Evolutionary conservation across 257 asterid species (phyloP), one percentile per base, ranked within the genome.

Genomic region (Lantana camara): DNA sequence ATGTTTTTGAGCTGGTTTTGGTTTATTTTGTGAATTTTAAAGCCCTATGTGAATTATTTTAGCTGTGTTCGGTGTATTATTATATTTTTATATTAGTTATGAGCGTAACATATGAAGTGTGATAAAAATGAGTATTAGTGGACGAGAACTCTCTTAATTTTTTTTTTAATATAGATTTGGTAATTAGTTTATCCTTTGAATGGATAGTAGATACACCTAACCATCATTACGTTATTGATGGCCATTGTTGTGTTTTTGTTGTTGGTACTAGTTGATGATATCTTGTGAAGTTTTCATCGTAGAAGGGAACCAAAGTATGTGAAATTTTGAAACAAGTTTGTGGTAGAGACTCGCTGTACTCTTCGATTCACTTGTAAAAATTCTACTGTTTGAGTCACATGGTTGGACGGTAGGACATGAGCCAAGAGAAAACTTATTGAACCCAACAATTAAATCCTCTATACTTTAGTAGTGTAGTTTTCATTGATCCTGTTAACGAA

Each of bases 331-430:
- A 40, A 41, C 41, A 56, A 48, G 14, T 12, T 27, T n/a, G n/a
- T n/a, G n/a, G n/a, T n/a, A n/a, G n/a, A n/a, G n/a, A n/a, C 66
- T 62, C 57, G 71, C 54, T 40, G 10, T 17, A 21, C 24, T 50
- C 52, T 44, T 27, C 44, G 67, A 40, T 58, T 48, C 34, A 9
- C 50, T 63, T 37, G 22, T 17, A 23, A 3, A 40, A 45, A 16
- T 12, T 40, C 15, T 52, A 54, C 29, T 24, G 14, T 55, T 45
- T 32, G 48, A 48, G 32, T 61, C 44, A 44, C 23, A 1, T 42
- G 3, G 44, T 11, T 14, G 62, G 66, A n/a, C 19, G 19, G 56
- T 66, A 35, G 51, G 24, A 67, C 9, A 11, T 40, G 49, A 37
- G 38, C 21, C 42, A 6, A 24, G 57, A 56, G 32, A 27, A 47